Percentiles rank a stretch among this genome's conserved stretches.
Conservation (phyloP, 1,284 basidiomycete species). For the Boletus coffeatus region DNA sequence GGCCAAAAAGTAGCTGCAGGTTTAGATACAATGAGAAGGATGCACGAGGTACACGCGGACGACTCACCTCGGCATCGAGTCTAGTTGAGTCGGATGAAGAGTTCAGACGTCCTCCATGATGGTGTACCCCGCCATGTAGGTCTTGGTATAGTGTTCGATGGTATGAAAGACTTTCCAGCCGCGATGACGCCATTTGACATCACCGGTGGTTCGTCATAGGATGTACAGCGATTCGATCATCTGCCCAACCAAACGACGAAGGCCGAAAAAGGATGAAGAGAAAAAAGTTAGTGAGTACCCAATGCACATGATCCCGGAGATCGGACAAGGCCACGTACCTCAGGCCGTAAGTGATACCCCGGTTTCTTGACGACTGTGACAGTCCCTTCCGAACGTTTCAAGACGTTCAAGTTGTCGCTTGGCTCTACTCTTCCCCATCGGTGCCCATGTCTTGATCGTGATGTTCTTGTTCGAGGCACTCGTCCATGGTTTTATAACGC, state of each 20-base stretch:
- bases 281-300: background rate
- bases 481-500: constrained; percentile 34
- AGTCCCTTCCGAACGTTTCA: constrained; percentile 26
- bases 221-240: constrained; percentile 65
- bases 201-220: constrained; percentile 66
- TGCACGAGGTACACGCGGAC: background rate
- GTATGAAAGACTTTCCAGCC: constrained; percentile 74
- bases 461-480: constrained; percentile 2
- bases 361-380: constrained; percentile 30
- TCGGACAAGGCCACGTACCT: constrained; percentile 37
- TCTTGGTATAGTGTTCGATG: constrained; percentile 54
- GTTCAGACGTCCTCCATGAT: constrained; percentile 44
- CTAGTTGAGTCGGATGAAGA: constrained; percentile 18
- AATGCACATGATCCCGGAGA: background rate
- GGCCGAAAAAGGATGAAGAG: background rate
- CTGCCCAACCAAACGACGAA: constrained; percentile 31
- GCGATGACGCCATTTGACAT: constrained; percentile 64
- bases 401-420: too few species aligned
- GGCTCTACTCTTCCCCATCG: constrained; percentile 16
- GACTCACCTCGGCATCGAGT: constrained; percentile 12
- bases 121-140: constrained; percentile 47
- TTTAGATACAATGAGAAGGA: background rate
- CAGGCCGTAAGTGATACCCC: constrained; percentile 55
- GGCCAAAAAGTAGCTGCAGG: constrained; percentile 58
- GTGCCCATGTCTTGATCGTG: background rate